Evolutionary conservation across 1,284 basidiomycete genomes (phyloP), one percentile per base, ranked within the genome.

Genomic region (Erythrobasidium hasegawianum): DNA sequence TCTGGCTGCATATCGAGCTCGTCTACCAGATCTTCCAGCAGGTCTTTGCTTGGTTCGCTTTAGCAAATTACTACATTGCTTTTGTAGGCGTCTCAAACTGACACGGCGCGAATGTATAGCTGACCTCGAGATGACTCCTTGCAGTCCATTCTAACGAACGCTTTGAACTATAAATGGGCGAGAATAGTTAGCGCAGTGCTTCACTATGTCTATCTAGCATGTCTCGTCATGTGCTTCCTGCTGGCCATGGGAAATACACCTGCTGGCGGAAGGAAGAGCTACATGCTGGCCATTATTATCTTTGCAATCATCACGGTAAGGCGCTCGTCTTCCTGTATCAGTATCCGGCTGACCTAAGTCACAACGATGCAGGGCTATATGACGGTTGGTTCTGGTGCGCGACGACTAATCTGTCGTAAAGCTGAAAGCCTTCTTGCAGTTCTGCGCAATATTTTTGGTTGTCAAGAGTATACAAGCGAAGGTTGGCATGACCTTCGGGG

Each of bases 1-100:
- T 90, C 76, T 94, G 90, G 86, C 88, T 98, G 61, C 94, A 97
- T 72, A 81, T 97, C 60, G 93, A 97, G 79, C 84, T 95, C 80
- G 58, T 97, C 13, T 98, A 97, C 77, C 94, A 97, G 77, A 76
- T 85, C 5, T 88, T 93, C 78, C 94, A 89, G 76, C 79, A 96
- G 69, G 81, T 97, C 71, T 96, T 96, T 75, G 86, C 89, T 16
- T 66, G 69, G 55, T 69, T 57, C 58, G 52, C 64, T 47, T 57
- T 89, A 84, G 90, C 87, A 0, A 95, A 95, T 76, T 95, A 87
- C 74, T 94, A 88, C 78, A 90, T 95, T 70, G 86, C 90, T 1
- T 92, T 93, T 78, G 79, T 83, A 59, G 70, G 78, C 70, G 49
- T 56, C 20, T 39, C 50, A 26, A 22, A n/a, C n/a, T 16, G 18